Evolutionary conservation across 208 protist species (phyloP), one percentile per base, ranked within the genome.

Genomic region (Acanthamoeba polyphaga): DNA sequence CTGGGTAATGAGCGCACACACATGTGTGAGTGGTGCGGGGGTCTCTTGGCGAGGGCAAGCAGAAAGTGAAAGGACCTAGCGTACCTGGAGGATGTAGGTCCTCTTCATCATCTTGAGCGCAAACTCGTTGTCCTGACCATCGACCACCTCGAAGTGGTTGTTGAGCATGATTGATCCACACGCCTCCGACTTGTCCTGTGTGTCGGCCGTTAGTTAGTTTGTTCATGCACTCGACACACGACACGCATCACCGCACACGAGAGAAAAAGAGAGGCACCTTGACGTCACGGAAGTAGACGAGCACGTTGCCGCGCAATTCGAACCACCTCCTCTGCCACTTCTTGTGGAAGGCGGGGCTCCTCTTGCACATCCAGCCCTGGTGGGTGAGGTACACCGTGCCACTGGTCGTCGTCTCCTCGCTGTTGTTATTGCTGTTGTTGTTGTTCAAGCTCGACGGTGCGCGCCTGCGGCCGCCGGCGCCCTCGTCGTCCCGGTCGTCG

Each of bases 341-440:
- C 82, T 90, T 90, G 82, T 90, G 82, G 82, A 90, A 90, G 82
- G 82, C 82, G 29, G 82, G 82, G 22, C 82, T 90, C 55, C 32
- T 90, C 82, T 90, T 90, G 51, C n/a, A 68, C 29, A 90, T 7
- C 49, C 58, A 90, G 27, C 82, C 82, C 74, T 82, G 74, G 38
- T 82, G 74, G 4, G 74, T 82, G 1, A 82, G 74, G 19, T 82
- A 82, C 34, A 82, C 74, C 7, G 74, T 53, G 7, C 46, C 70
- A n/a, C 8, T 68, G 27, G 62, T 68, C 62, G 5, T n/a, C 27
- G 62, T 13, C 74, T 55, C 74, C 22, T 82, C 46, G 74, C n/a
- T 46, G 74, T 8, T 15, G n/a, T 13, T 15, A 7, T 13, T 22
- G 74, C 34, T 82, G 7, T n/a, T n/a, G n/a, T 68, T 13, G 4